A percentile compares a stretch with the other conserved stretches of the same genome.
Conservation (phyloP, 768 basidiomycete species). For the Termitomyces sp. region DNA sequence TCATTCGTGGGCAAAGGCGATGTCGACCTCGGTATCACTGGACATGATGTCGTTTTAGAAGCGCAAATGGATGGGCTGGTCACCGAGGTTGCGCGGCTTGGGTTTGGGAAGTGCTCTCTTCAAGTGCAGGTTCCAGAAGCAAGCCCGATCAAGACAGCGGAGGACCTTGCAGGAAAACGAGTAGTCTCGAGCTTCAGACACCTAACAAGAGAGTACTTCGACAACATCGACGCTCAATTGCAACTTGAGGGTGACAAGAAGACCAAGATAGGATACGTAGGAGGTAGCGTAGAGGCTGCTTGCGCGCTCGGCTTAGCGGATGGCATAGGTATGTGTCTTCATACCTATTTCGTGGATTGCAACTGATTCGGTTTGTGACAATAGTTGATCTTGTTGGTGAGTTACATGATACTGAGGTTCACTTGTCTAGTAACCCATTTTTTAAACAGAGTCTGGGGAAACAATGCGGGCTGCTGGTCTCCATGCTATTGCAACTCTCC, state of each 20-base stretch:
- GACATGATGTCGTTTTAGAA: constrained; percentile 96
- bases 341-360: background rate
- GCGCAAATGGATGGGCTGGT: constrained; percentile 76
- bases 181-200: constrained; percentile 95
- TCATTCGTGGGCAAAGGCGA: constrained; percentile 98
- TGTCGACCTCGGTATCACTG: constrained; percentile 95
- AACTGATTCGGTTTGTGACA: constrained; percentile 6
- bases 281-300: constrained; percentile 97
- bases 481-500: constrained; percentile 86
- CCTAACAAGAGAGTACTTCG: constrained; percentile 79
- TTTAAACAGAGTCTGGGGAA: constrained; percentile 84
- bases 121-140: constrained; percentile 89
- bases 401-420: constrained; percentile 15
- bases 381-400: constrained; percentile 92
- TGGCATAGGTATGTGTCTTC: constrained; percentile 72
- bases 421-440: background rate
- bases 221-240: constrained; percentile 51
- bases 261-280: constrained; percentile 92
- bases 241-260: constrained; percentile 47
- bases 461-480: constrained; percentile 99
- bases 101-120: constrained; percentile 88
- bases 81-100: constrained; percentile 76
- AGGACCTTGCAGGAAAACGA: constrained; percentile 85
- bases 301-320: constrained; percentile 96
- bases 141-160: constrained; percentile 61